Conservation (phyloP, 2,329 filamentous ascomycete species). For the Thelonectria blattea region DNA sequence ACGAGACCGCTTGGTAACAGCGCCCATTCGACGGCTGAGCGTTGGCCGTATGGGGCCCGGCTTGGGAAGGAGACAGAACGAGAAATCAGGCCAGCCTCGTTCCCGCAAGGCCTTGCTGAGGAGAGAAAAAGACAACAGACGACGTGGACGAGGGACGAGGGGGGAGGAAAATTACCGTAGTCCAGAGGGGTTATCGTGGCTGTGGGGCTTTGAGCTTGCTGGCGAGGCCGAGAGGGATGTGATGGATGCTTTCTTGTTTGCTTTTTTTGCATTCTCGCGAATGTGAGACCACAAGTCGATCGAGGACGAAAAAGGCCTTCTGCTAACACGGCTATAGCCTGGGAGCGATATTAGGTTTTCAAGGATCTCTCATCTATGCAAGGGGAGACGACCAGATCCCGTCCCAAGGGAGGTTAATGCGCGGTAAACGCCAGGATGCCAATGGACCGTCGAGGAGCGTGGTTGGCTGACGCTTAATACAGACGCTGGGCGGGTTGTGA, state of each 20-base stretch:
- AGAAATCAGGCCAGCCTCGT: conserved; percentile 17
- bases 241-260: conserved; percentile 2
- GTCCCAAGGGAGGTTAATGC: conserved; percentile 11
- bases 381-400: conserved; percentile 3
- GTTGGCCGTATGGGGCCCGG: conserved; percentile 18
- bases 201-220: conserved; percentile 24
- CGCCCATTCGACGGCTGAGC: conserved; percentile 25
- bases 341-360: conserved; percentile 2
- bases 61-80: conserved; percentile 16
- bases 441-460: conserved; percentile 8
- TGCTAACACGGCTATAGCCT: background rate
- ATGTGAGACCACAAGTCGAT: background rate
- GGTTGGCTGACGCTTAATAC: conserved; percentile 12
- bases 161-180: background rate
- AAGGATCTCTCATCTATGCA: conserved; percentile 13
- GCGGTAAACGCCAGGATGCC: conserved; percentile 17
- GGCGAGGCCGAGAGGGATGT: conserved; percentile 18
- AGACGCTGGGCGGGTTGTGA: background rate
- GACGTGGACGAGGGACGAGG: conserved; percentile 1
- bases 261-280: background rate
- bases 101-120: background rate
- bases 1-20: conserved; percentile 33
- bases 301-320: background rate
- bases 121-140: background rate
- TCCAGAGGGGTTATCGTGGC: conserved; percentile 8